A percentile compares a stretch with the other conserved stretches of the same genome.
Evolutionary conservation across 495 filamentous ascomycete species (phyloP).

Genomic region (Alectoria sarmentosa): DNA sequence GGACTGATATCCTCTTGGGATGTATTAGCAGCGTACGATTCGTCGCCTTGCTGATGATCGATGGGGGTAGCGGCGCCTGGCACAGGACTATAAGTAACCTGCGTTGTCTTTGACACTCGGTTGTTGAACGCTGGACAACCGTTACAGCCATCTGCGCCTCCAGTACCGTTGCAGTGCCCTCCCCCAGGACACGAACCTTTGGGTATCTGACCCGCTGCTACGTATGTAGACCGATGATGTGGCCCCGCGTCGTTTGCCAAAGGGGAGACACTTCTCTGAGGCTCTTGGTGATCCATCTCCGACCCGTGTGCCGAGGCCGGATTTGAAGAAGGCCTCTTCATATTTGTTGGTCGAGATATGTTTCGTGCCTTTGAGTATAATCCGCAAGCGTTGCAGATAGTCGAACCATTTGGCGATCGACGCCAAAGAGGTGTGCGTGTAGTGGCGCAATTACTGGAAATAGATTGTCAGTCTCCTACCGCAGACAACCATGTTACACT

Average conservation of each 20-base stretch:
- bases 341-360: conserved; percentile 76
- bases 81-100: conserved; percentile 51
- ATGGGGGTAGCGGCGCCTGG: conserved; percentile 11
- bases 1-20: conserved; percentile 28
- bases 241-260: conserved; percentile 29
- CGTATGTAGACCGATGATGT: conserved; percentile 59
- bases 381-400: conserved; percentile 97
- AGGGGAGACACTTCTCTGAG: conserved; percentile 35
- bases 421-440: conserved; percentile 93
- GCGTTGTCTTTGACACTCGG: conserved; percentile 79
- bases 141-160: conserved; percentile 90
- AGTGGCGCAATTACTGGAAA: conserved; percentile 82
- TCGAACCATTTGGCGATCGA: conserved; percentile 82
- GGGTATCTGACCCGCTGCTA: conserved; percentile 61
- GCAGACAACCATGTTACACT: not conserved
- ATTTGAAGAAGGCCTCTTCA: conserved; percentile 45
- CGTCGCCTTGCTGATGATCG: conserved; percentile 15
- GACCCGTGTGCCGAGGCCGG: conserved; percentile 24
- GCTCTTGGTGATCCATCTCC: conserved; percentile 26
- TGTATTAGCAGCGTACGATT: conserved; percentile 16
- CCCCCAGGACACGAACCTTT: conserved; percentile 92
- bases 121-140: conserved; percentile 98
- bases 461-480: conserved; percentile 24
- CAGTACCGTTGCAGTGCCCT: conserved; percentile 92
- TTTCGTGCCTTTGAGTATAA: conserved; percentile 93